These are phyloP conservation scores for Sclerotinia subarctica DNA, from an alignment of 2,329 filamentous ascomycete species.

Conservation along the genomic window DNA sequence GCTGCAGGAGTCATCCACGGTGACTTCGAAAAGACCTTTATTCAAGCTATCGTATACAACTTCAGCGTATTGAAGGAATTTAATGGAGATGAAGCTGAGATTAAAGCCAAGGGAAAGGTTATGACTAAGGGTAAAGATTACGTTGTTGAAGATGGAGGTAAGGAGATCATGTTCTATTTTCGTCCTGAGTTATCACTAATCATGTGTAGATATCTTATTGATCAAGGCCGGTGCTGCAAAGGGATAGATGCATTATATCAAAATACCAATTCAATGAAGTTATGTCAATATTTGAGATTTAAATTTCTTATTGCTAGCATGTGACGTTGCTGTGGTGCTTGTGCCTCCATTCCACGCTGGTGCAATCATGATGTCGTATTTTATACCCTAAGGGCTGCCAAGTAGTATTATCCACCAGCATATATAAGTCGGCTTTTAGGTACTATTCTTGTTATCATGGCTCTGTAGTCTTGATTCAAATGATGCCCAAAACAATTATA, in stretches of 20 bases:
- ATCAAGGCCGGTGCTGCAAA: slow-evolving; percentile 39
- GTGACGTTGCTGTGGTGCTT: not conserved
- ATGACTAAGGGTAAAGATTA: slow-evolving; percentile 99
- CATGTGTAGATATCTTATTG: slow-evolving; percentile 30
- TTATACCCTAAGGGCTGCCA: not conserved
- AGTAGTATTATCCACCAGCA: not conserved
- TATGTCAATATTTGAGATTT: not conserved
- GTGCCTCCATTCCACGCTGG: not conserved
- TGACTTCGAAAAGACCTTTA: slow-evolving; percentile 99
- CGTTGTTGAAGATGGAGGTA: slow-evolving; percentile 73
- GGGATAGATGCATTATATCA: slow-evolving; percentile 30
- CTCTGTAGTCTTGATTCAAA: no score
- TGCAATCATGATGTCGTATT: not conserved
- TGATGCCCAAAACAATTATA: no score
- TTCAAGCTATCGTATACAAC: slow-evolving; percentile 94
- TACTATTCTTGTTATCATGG: no score
- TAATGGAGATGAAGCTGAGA: slow-evolving; percentile 74
- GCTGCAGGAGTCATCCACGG: slow-evolving; percentile 97
- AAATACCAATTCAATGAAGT: slow-evolving; percentile 18
- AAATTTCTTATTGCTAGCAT: not conserved
- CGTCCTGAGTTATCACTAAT: not conserved
- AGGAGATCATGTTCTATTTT: slow-evolving; percentile 40
- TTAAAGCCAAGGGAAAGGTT: slow-evolving; percentile 92
- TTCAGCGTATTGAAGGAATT: slow-evolving; percentile 76
- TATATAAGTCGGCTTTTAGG: no score